Evolutionary conservation across 164 flowering plant genomes (phyloP), one percentile per base, ranked within the genome.

Genomic region (Stephania japonica): DNA sequence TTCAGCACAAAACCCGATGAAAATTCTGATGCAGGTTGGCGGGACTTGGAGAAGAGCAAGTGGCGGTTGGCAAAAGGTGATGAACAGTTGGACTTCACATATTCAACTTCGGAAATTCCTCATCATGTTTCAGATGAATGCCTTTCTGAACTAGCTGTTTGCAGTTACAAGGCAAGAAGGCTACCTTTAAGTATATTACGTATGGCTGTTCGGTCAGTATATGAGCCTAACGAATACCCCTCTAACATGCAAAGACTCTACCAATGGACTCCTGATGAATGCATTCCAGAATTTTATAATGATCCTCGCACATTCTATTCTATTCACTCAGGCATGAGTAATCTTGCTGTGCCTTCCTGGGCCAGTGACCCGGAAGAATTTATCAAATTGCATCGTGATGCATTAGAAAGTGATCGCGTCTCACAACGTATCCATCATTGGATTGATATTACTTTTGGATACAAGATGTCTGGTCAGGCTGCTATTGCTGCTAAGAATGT

Each of bases 211-310:
- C 97, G 97, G 69, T 91, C 98, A 42, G 97, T 93, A 56, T 95
- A 95, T 80, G 99, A 95, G 83, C 99, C 99, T 49, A 95, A 95
- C 75, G 99, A 95, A 79, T 95, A 95, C 80, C 99, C 98, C 70
- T 89, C 98, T 32, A 88, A 81, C 62, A 95, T 95, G 98, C 96
- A 90, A 83, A 89, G 99, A 74, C 91, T 95, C 61, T 95, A 92
- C 77, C 96, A 95, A 56, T 93, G 98, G 99, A 93, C 98, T 50
- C 98, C 99, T 78, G 99, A 95, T 81, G 99, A 95, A 78, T 95
- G 98, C 84, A 93, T 95, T 75, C 99, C 99, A 5, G 99, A 95
- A 78, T 95, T 95, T 76, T 95, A 89, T 74, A 87, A 84, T 73
- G 98, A 95, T 83, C 89, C 94, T 16, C 87, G 79, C 47, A 87